phyloP scores from a whole-genome alignment of 352 stramenopile species.

The Globisporangium barbulae region DNA sequence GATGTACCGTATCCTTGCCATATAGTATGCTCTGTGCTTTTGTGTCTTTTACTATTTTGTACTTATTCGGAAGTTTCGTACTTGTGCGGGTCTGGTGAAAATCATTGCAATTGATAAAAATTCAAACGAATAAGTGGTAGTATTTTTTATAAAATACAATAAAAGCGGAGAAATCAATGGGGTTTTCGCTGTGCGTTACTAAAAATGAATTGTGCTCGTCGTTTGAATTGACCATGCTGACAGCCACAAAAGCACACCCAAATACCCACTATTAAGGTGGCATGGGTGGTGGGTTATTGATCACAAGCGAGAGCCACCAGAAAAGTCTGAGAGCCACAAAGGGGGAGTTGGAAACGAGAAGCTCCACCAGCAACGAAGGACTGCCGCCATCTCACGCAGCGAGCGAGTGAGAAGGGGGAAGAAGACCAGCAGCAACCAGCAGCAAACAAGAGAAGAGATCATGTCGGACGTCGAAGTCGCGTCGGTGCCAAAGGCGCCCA shows the following conservation, averaged over 20 bases:
- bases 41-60: not conserved
- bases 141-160: too few relatives aligned
- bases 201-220: too few relatives aligned
- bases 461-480: constrained; percentile 54
- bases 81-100: too few relatives aligned
- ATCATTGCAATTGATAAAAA: too few relatives aligned
- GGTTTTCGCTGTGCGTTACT: too few relatives aligned
- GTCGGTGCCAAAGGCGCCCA: constrained; percentile 33
- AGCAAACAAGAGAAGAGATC: constrained; percentile 5
- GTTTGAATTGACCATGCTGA: too few relatives aligned
- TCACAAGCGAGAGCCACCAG: constrained; percentile 29
- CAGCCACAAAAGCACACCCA: too few relatives aligned
- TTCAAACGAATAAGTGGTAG: too few relatives aligned
- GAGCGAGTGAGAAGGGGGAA: constrained; percentile 15
- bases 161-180: too few relatives aligned
- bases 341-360: constrained; percentile 13
- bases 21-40: not conserved
- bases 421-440: constrained; percentile 14
- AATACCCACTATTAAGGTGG: too few relatives aligned
- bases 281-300: constrained; percentile 1
- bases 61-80: too few relatives aligned
- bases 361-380: constrained; percentile 18
- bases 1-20: constrained; percentile 11
- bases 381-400: constrained; percentile 24
- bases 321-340: constrained; percentile 26